phyloP scores from a whole-genome alignment of 495 filamentous ascomycete species.

The Staphylotrichum longicolle region DNA sequence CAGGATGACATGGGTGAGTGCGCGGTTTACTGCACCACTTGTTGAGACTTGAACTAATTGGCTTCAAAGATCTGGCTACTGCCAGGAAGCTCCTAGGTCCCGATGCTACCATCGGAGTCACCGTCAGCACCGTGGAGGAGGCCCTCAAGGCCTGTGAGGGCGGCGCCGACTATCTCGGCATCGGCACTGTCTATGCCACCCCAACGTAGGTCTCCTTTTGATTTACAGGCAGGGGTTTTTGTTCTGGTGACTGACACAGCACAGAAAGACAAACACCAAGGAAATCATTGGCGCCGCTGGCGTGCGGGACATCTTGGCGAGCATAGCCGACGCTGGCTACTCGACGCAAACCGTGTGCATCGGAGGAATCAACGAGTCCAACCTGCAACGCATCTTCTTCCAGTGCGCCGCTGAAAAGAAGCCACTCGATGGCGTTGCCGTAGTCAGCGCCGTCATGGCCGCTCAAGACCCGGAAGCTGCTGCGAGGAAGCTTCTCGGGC shows the following conservation, averaged over 20 bases:
- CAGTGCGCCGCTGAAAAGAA: constrained; percentile 55
- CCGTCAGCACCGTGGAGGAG: constrained; percentile 64
- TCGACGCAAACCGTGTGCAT: constrained; percentile 67
- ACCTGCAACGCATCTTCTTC: constrained; percentile 69
- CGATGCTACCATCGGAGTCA: constrained; percentile 66
- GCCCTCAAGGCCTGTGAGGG: constrained; percentile 61
- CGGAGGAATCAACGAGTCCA: constrained; percentile 80
- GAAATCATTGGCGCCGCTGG: constrained; percentile 79
- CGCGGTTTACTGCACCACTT: neutral
- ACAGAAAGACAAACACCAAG: constrained; percentile 71
- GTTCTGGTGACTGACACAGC: constrained; percentile 9
- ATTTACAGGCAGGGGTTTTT: neutral
- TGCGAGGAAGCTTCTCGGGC: constrained; percentile 52
- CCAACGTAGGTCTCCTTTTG: constrained; percentile 56
- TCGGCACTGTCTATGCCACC: constrained; percentile 84
- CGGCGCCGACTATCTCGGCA: constrained; percentile 84
- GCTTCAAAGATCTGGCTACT: constrained; percentile 51
- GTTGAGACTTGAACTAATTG: neutral
- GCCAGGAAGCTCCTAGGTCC: constrained; percentile 72
- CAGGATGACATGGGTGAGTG: constrained; percentile 85
- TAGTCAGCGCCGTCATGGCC: constrained; percentile 86
- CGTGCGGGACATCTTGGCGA: constrained; percentile 63
- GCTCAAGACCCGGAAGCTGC: constrained; percentile 62
- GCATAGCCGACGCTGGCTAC: constrained; percentile 45
- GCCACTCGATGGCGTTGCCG: constrained; percentile 72